These are phyloP conservation scores for Ceriops decandra DNA, from an alignment of 345 rosid genomes.

Conservation along the genomic window DNA sequence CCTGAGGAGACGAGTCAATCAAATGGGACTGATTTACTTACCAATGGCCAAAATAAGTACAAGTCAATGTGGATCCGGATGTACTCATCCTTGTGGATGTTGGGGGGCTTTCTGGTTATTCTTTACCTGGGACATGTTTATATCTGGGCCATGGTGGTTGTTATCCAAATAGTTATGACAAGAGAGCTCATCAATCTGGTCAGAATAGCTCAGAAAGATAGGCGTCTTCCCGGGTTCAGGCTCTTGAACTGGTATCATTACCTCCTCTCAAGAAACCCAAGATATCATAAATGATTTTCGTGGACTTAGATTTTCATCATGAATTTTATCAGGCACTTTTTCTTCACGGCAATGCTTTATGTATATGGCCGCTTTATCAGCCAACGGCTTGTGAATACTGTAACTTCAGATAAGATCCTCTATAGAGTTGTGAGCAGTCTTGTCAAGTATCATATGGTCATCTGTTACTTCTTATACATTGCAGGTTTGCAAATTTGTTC, in stretches of 20 bases:
- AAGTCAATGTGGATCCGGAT: conserved; percentile 26
- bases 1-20: conserved; percentile 8
- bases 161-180: conserved; percentile 27
- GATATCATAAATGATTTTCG: too few relatives aligned
- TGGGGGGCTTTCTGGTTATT: conserved; percentile 19
- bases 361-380: conserved; percentile 30
- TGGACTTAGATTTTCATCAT: background rate
- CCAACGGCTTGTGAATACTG: conserved; percentile 24
- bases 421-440: conserved; percentile 20
- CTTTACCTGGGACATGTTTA: conserved; percentile 29
- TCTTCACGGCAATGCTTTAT: conserved; percentile 29
- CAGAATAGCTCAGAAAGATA: conserved; percentile 28
- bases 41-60: conserved; percentile 23
- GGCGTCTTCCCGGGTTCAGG: conserved; percentile 28
- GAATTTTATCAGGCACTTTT: conserved; percentile 14
- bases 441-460: conserved; percentile 26
- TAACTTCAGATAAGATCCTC: conserved; percentile 20
- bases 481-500: conserved; percentile 16
- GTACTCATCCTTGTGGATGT: conserved; percentile 27
- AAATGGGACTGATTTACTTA: conserved; percentile 17
- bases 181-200: conserved; percentile 24
- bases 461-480: conserved; percentile 29
- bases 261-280: background rate
- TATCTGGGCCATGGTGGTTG: conserved; percentile 27
- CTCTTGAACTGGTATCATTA: conserved; percentile 24